A percentile compares a stretch with the other conserved stretches of the same genome.
phyloP scores from a whole-genome alignment of 495 filamentous ascomycete species.

The Xylaria telfairii region DNA sequence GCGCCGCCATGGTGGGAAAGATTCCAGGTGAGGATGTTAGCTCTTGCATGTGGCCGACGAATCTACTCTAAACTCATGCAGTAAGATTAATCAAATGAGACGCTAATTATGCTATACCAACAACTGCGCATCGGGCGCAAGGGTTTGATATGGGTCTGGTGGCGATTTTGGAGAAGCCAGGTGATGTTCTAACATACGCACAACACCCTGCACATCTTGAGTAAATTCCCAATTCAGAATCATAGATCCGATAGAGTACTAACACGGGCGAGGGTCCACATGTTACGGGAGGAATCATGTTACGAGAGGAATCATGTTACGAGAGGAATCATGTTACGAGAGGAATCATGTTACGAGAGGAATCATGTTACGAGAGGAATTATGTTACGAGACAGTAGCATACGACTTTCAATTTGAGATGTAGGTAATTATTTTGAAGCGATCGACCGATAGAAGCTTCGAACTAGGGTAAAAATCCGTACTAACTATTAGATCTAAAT shows the following conservation, averaged over 20 bases:
- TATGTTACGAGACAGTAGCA: not conserved
- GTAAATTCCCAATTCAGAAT: not conserved
- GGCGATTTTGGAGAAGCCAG: not conserved
- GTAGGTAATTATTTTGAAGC: not conserved
- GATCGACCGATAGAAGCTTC: not conserved
- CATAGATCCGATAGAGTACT: not conserved
- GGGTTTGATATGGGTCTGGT: not conserved
- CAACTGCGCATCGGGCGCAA: not conserved
- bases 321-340: too few relatives aligned
- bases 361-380: too few relatives aligned
- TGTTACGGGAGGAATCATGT: too few relatives aligned
- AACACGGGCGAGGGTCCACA: not conserved
- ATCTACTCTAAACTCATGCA: not conserved
- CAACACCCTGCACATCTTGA: not conserved
- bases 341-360: too few relatives aligned
- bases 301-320: too few relatives aligned
- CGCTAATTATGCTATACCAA: not conserved
- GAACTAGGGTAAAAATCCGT: too few relatives aligned
- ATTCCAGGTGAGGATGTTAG: not conserved
- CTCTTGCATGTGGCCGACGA: not conserved
- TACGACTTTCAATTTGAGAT: not conserved
- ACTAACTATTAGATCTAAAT: too few relatives aligned
- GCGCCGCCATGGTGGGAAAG: not conserved
- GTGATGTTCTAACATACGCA: not conserved
- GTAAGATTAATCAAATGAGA: not conserved